Evolutionary conservation across 2,329 filamentous ascomycete genomes (phyloP), one percentile per base, ranked within the genome.

Genomic region (Cladosporium oxysporum): DNA sequence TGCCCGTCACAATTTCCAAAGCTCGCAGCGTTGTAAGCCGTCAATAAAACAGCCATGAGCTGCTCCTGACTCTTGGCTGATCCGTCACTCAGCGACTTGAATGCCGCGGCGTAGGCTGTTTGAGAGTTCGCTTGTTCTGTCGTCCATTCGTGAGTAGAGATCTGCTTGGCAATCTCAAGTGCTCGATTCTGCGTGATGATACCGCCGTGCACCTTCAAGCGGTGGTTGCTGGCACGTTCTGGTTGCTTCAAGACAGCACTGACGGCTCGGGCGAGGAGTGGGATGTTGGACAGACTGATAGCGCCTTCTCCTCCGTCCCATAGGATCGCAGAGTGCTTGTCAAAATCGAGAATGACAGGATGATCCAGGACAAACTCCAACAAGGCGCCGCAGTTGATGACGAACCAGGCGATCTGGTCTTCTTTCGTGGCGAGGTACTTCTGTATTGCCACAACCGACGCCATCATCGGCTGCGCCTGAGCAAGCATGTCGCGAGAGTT

Each of bases 1-100:
- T 57, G 52, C 1, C 52, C 52, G 29, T 35, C 29, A 33, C 29
- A 57, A 10, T 11, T 6, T 2, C 52, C 52, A 21, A 57, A 57
- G 29, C 29, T 57, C 23, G 52, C 52, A 21, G 52, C 52, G 29
- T 57, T 57, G 52, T 57, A 57, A 33, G 52, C 52, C 3, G 52
- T 57, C 16, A 57, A 31, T 10, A 57, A n/a, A 29, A 18, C 52
- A 21, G 16, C 29, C 18, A 57, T 35, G 29, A 57, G 52, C 29
- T 57, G 26, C 29, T n/a, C 29, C 12, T 29, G 52, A 4, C 18
- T 57, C 16, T 57, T 33, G 29, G 14, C 18, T 21, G 52, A 21
- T 6, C 52, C 52, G 10, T 31, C 52, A 10, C 29, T 57, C 29
- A 57, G n/a, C 1, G 29, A 57, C 0, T 33, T 21, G 12, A 57